These are phyloP conservation scores for Pythium oligandrum DNA, from an alignment of 352 stramenopile genomes.

Conservation along the genomic window DNA sequence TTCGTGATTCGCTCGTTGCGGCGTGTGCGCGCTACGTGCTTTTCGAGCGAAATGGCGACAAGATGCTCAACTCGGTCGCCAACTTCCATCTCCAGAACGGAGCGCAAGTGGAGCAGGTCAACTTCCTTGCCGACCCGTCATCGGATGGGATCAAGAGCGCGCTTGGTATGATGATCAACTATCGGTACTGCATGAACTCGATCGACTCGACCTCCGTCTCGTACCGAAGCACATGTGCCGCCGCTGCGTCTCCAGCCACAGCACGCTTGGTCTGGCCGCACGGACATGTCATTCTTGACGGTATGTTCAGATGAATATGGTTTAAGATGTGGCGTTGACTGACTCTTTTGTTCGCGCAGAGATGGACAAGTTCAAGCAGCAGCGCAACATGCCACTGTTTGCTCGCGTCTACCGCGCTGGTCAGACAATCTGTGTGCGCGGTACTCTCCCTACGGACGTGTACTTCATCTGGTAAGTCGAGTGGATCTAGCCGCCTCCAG, in stretches of 20 bases:
- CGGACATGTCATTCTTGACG: constrained; percentile 54
- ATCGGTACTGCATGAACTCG: constrained; percentile 82
- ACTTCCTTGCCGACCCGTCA: constrained; percentile 72
- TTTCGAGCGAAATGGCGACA: constrained; percentile 70
- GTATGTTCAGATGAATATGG: constrained; percentile 17
- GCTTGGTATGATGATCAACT: constrained; percentile 85
- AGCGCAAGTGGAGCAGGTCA: constrained; percentile 81
- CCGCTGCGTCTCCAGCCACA: constrained; percentile 49
- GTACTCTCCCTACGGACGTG: constrained; percentile 58
- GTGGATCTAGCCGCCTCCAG: neutral
- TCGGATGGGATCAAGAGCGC: constrained; percentile 33
- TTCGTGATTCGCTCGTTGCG: constrained; percentile 44
- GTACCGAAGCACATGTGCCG: constrained; percentile 73
- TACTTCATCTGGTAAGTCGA: constrained; percentile 69
- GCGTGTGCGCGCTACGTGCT: constrained; percentile 76
- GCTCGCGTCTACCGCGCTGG: constrained; percentile 60
- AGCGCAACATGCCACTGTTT: constrained; percentile 63
- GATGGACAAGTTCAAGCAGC: constrained; percentile 37
- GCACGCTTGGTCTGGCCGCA: constrained; percentile 53
- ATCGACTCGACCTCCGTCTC: constrained; percentile 72
- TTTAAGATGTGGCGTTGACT: neutral
- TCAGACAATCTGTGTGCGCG: constrained; percentile 61
- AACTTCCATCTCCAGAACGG: constrained; percentile 87
- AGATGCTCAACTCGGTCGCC: constrained; percentile 77
- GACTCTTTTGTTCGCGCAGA: constrained; percentile 36